Percentiles rank a stretch among this genome's conserved stretches.
These are phyloP conservation scores for Leishmania braziliensis DNA, from an alignment of 208 protist species.

Conservation along the genomic window DNA sequence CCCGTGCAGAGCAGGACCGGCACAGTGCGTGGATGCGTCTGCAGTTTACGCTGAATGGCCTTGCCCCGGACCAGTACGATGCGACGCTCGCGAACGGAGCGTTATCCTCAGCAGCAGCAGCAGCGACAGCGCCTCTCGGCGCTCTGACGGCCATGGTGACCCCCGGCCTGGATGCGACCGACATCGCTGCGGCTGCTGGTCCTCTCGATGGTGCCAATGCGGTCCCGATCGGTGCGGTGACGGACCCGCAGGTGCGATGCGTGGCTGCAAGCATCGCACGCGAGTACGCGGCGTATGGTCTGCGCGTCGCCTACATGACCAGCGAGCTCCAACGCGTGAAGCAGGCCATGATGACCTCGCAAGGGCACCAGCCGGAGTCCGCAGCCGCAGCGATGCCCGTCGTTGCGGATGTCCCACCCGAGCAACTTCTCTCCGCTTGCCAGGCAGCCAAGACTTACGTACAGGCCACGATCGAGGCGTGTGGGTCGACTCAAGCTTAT, in stretches of 20 bases:
- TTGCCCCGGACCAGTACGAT: slow-evolving; percentile 34
- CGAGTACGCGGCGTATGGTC: slow-evolving; percentile 26
- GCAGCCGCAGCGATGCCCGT: neutral
- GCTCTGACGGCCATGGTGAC: neutral
- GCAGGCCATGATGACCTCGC: neutral
- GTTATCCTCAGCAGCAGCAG: neutral
- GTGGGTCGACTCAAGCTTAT: slow-evolving; percentile 24
- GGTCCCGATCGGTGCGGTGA: slow-evolving; percentile 26
- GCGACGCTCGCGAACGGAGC: neutral
- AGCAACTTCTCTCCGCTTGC: slow-evolving; percentile 21
- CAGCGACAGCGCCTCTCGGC: neutral
- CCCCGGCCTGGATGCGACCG: neutral
- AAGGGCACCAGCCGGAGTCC: neutral
- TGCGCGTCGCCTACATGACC: slow-evolving; percentile 23
- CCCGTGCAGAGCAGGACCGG: slow-evolving; percentile 28
- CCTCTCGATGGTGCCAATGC: neutral
- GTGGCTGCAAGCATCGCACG: slow-evolving; percentile 18
- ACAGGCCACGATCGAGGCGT: slow-evolving; percentile 11
- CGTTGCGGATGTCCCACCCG: slow-evolving; percentile 3
- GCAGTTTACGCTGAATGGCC: slow-evolving; percentile 34
- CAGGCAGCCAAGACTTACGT: slow-evolving; percentile 18
- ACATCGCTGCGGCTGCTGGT: neutral
- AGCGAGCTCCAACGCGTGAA: slow-evolving; percentile 24
- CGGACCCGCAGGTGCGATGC: slow-evolving; percentile 14
- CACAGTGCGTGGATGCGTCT: slow-evolving; percentile 37